Base-by-base conservation (phyloP, 2,329 filamentous ascomycete species). In the Fusarium dlaminii region DNA sequence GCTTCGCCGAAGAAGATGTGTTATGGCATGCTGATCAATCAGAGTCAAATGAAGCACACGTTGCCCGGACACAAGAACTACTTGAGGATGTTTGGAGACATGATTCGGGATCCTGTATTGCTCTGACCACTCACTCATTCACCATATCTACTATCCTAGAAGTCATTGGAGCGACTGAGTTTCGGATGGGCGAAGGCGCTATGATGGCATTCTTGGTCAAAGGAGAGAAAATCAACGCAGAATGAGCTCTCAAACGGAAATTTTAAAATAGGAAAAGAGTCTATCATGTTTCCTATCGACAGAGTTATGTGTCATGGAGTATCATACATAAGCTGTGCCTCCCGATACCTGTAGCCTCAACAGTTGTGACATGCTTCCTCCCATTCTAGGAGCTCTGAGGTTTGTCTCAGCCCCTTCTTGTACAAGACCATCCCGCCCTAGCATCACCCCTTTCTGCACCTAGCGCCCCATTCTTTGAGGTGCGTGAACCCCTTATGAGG, bases 241-340 rank as follows among this genome's bases (percentile, higher is more conserved):
- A 34, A 32, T 34, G 17, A 27, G 5, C 8, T 27, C 24, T 12
- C 0, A 14, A 17, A 13, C 4, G 14, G 10, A 17, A 18, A 11
- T 4, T 5, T 3, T 5, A 5, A 10, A 10, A 2, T 17, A 18
- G 8, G 2, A 3, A 34, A 15, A 20, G 9, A 7, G 6, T 34
- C 8, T 9, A 24, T 24, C 30, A 11, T 22, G 8, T 24, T 34
- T 20, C 6, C 8, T 15, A 0, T 32, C 15, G 18, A 18, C 14
- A 14, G 8, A 5, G 5, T 18, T 11, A 12, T 40, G 24, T 39
- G 2, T 29, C 14, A 29, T 10, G 5, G 6, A 39, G 14, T 29
- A n/a, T 29, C 6, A 7, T 9, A 9, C 1, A 29, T 4, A 29
- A 9, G 10, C 13, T 54, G 6, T 11, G 24, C 34, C 5, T 29